A percentile compares a stretch with the other conserved stretches of the same genome.
Conservation (phyloP, 768 basidiomycete genomes). For the Boletus rubropictus region DNA sequence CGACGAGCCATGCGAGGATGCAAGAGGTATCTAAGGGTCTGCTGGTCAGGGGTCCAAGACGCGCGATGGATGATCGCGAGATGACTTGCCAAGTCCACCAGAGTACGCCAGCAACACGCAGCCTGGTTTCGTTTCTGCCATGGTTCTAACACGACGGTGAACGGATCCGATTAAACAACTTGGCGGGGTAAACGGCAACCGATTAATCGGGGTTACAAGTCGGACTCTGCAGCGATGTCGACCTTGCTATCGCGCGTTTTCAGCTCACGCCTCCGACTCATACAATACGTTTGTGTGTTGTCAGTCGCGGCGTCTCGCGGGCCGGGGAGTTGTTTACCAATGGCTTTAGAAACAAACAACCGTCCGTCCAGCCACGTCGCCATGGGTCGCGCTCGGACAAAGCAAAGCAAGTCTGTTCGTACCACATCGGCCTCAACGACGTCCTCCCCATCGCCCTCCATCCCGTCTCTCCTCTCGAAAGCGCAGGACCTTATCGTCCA, state of each 20-base stretch:
- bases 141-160: background rate
- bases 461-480: conserved; percentile 61
- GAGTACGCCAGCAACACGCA: conserved; percentile 97
- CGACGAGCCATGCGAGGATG: conserved; percentile 98
- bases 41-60: conserved; percentile 2
- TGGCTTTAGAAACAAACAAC: conserved; percentile 18
- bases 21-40: conserved; percentile 79
- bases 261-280: too few relatives aligned
- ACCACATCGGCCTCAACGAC: conserved; percentile 10
- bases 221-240: background rate
- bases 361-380: background rate
- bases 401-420: conserved; percentile 28
- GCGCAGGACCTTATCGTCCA: conserved; percentile 76
- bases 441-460: conserved; percentile 35
- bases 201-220: too few relatives aligned
- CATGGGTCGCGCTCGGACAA: conserved; percentile 55
- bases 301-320: too few relatives aligned
- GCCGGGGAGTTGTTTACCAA: conserved; percentile 8
- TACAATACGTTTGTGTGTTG: too few relatives aligned
- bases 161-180: background rate
- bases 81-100: conserved; percentile 82
- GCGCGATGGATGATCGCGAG: background rate
- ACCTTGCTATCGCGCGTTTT: too few relatives aligned
- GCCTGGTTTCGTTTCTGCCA: conserved; percentile 43
- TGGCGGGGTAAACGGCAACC: too few relatives aligned